A percentile compares a stretch with the other conserved stretches of the same genome.
Evolutionary conservation across 352 stramenopile genomes (phyloP).

Genomic region (Pelagophyceae sp.): DNA sequence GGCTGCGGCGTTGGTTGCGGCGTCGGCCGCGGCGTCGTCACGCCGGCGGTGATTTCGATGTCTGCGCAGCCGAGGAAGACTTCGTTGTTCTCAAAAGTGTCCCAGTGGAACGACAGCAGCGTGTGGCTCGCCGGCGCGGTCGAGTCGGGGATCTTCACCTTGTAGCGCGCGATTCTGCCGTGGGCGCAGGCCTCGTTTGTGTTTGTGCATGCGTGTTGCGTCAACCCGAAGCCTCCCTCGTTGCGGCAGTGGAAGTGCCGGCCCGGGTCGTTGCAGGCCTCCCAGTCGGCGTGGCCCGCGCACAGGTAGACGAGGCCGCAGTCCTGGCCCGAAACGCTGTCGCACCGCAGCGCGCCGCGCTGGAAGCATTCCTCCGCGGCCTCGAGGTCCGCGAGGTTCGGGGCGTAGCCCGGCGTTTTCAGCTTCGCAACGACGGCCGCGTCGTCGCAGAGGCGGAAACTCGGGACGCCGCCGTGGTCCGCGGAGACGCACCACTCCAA

Average conservation of each 20-base stretch:
- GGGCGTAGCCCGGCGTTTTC: not conserved
- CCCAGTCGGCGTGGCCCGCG: not conserved
- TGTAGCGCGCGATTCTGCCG: constrained; percentile 8
- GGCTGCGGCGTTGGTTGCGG: no score
- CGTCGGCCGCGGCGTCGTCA: no score
- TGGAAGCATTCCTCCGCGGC: constrained; percentile 3
- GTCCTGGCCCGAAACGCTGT: not conserved
- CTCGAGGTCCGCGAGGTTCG: not conserved
- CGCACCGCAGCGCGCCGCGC: not conserved
- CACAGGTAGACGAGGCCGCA: not conserved
- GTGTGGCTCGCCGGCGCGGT: not conserved
- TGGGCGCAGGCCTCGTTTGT: not conserved
- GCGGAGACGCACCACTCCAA: constrained; percentile 7
- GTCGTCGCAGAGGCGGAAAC: constrained; percentile 9
- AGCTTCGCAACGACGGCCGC: not conserved
- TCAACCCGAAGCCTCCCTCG: not conserved
- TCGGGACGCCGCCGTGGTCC: not conserved
- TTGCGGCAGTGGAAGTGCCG: constrained; percentile 4
- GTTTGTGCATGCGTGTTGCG: not conserved
- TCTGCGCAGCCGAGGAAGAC: not conserved
- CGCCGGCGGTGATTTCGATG: not conserved
- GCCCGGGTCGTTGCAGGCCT: not conserved
- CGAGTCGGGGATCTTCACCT: constrained; percentile 5
- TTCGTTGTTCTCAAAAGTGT: constrained; percentile 11
- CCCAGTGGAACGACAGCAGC: not conserved